Conservation (phyloP, 2,329 filamentous ascomycete genomes). For the Pseudocercospora ulei region DNA sequence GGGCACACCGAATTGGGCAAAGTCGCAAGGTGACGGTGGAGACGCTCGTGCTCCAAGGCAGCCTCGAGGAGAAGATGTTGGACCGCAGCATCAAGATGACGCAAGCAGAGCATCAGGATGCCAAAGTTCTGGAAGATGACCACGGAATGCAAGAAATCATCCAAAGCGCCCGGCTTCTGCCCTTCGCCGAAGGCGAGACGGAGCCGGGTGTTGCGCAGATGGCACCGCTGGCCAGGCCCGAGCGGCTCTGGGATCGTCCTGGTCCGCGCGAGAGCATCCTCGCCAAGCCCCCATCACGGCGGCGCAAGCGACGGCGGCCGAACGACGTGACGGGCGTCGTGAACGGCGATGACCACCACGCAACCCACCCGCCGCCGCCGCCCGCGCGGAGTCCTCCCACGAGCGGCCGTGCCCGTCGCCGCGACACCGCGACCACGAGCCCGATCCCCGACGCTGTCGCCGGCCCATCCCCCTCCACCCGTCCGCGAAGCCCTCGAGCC, state of each 20-base stretch:
- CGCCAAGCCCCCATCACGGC: slow-evolving; percentile 2
- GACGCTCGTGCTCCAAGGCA: slow-evolving; percentile 68
- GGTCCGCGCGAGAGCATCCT: slow-evolving; percentile 21
- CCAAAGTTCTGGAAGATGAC: slow-evolving; percentile 52
- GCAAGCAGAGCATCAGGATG: slow-evolving; percentile 47
- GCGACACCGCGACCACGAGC: too few species aligned
- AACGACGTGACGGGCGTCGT: background rate
- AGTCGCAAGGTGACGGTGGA: slow-evolving; percentile 69
- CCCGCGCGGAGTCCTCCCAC: too few species aligned
- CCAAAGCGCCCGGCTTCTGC: slow-evolving; percentile 46
- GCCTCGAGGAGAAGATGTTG: slow-evolving; percentile 76
- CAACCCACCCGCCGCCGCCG: background rate
- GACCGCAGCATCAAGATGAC: slow-evolving; percentile 66
- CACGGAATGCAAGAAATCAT: slow-evolving; percentile 51
- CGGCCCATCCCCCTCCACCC: too few species aligned
- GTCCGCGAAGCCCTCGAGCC: too few species aligned
- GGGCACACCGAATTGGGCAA: slow-evolving; percentile 80
- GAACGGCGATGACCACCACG: background rate
- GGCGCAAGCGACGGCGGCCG: slow-evolving; percentile 8
- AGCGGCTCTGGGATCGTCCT: slow-evolving; percentile 41
- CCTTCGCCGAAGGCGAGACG: slow-evolving; percentile 33
- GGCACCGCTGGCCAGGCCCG: slow-evolving; percentile 36
- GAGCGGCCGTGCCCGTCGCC: too few species aligned
- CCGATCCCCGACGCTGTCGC: too few species aligned
- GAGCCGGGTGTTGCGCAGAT: slow-evolving; percentile 33